Conservation (phyloP, 2,329 filamentous ascomycete genomes). For the Talaromyces sp. region DNA sequence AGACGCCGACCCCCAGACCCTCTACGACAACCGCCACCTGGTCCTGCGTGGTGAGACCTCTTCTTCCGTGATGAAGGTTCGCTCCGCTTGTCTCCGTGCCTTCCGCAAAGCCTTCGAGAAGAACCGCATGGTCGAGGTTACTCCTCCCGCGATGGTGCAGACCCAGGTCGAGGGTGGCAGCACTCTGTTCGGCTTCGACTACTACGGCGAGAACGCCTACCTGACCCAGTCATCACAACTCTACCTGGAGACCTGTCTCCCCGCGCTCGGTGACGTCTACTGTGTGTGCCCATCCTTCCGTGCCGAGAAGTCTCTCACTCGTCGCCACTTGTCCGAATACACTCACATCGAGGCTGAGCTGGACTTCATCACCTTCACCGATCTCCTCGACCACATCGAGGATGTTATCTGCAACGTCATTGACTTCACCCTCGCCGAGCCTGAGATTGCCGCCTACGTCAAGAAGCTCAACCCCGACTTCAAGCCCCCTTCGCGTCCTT, state of each 20-base stretch:
- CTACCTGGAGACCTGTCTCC: slow-evolving; percentile 93
- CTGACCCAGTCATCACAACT: slow-evolving; percentile 96
- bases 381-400: slow-evolving; percentile 86
- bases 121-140: slow-evolving; percentile 76
- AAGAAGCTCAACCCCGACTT: slow-evolving; percentile 91
- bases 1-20: slow-evolving; percentile 69
- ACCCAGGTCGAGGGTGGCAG: slow-evolving; percentile 92
- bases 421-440: slow-evolving; percentile 73
- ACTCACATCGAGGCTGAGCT: slow-evolving; percentile 96
- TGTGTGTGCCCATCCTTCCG: slow-evolving; percentile 99
- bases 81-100: slow-evolving; percentile 76
- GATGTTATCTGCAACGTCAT: slow-evolving; percentile 85
- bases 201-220: slow-evolving; percentile 88
- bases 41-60: slow-evolving; percentile 81
- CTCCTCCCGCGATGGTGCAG: slow-evolving; percentile 87
- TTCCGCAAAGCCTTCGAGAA: slow-evolving; percentile 81
- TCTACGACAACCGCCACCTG: slow-evolving; percentile 82
- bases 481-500: slow-evolving; percentile 77
- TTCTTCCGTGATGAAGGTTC: slow-evolving; percentile 84
- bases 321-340: slow-evolving; percentile 93
- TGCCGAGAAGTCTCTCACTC: slow-evolving; percentile 92
- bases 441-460: slow-evolving; percentile 71
- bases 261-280: slow-evolving; percentile 91
- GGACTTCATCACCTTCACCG: slow-evolving; percentile 91
- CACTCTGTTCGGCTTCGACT: slow-evolving; percentile 86